phyloP scores from a whole-genome alignment of 2,329 filamentous ascomycete species.

The Piedraia hortae region DNA sequence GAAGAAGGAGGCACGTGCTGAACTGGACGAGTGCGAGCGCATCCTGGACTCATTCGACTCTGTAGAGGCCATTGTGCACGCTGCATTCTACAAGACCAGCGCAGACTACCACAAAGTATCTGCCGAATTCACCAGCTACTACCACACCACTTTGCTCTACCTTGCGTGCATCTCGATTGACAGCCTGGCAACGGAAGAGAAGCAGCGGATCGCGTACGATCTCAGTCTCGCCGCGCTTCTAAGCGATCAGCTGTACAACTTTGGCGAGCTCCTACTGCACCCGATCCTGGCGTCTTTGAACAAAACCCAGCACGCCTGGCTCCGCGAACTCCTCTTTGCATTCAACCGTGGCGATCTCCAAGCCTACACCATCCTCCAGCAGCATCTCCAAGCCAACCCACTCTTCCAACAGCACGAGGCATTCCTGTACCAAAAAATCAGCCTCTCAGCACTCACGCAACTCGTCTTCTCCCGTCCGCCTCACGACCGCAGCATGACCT shows the following conservation, averaged over 20 bases:
- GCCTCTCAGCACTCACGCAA: slow-evolving; percentile 83
- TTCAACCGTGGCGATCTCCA: slow-evolving; percentile 88
- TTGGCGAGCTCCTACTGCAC: slow-evolving; percentile 91
- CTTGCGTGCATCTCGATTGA: slow-evolving; percentile 79
- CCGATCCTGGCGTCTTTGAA: slow-evolving; percentile 72
- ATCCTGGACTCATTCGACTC: slow-evolving; percentile 81
- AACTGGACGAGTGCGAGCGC: slow-evolving; percentile 63
- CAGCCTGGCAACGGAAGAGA: slow-evolving; percentile 45
- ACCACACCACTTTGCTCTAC: slow-evolving; percentile 91
- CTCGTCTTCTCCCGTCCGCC: slow-evolving; percentile 86
- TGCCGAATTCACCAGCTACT: slow-evolving; percentile 84
- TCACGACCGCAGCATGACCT: slow-evolving; percentile 85
- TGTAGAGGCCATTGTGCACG: slow-evolving; percentile 85
- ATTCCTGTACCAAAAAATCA: slow-evolving; percentile 92
- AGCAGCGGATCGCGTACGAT: slow-evolving; percentile 65
- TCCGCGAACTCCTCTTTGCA: slow-evolving; percentile 83
- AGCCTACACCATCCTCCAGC: slow-evolving; percentile 52
- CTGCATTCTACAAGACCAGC: slow-evolving; percentile 84
- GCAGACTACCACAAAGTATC: slow-evolving; percentile 80
- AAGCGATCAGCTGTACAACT: slow-evolving; percentile 94
- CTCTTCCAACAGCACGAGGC: slow-evolving; percentile 53
- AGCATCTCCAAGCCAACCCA: slow-evolving; percentile 45
- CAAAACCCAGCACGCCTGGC: slow-evolving; percentile 53
- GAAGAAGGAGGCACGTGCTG: slow-evolving; percentile 56
- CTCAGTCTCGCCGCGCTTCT: slow-evolving; percentile 78